Percentiles rank a stretch among this genome's conserved stretches.
phyloP scores from a whole-genome alignment of 345 rosid species.

The Eucalyptus pumila region DNA sequence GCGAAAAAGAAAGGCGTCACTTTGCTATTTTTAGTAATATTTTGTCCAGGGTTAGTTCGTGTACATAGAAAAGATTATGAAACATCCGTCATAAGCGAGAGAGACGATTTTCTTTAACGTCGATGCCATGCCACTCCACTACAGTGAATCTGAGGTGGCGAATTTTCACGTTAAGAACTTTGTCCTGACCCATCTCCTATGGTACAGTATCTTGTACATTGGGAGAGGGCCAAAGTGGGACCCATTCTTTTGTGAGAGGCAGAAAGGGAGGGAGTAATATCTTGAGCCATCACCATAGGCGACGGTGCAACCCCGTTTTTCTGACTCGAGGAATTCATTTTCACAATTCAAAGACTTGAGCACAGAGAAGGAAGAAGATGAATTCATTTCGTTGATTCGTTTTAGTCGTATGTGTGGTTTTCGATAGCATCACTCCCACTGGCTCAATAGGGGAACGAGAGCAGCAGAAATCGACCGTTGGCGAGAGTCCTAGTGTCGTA shows the following conservation, averaged over 20 bases:
- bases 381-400: background rate
- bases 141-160: background rate
- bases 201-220: background rate
- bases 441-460: background rate
- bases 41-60: background rate
- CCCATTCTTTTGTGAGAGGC: background rate
- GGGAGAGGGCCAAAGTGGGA: background rate
- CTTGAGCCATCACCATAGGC: background rate
- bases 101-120: background rate
- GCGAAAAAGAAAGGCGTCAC: background rate
- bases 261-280: background rate
- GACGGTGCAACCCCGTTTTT: background rate
- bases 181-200: background rate
- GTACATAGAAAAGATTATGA: background rate
- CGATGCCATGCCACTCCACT: background rate
- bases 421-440: background rate
- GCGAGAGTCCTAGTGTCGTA: background rate
- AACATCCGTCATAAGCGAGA: background rate
- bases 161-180: background rate
- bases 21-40: background rate
- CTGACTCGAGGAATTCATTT: background rate
- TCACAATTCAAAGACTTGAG: background rate
- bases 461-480: background rate
- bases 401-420: background rate
- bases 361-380: background rate